A percentile compares a stretch with the other conserved stretches of the same genome.
These are phyloP conservation scores for Thermothelomyces thermophilus DNA, from an alignment of 2,329 filamentous ascomycete genomes.

Conservation along the genomic window DNA sequence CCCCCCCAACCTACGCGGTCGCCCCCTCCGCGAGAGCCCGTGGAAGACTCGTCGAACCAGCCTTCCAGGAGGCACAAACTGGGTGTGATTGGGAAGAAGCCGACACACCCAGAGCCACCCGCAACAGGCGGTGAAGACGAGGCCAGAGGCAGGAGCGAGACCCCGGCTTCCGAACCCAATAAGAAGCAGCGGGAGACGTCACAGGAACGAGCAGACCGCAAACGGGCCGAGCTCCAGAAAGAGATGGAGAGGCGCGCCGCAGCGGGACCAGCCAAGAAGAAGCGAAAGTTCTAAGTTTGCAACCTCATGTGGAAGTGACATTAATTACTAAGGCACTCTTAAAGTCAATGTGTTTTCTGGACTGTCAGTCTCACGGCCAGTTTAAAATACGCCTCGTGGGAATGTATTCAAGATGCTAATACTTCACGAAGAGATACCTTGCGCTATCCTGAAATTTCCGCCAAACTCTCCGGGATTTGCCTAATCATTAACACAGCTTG, in stretches of 20 bases:
- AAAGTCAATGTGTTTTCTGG: too few species aligned
- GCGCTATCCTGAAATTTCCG: too few species aligned
- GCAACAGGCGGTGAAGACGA: conserved; percentile 9
- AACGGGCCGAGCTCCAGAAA: conserved; percentile 44
- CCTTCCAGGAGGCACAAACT: conserved; percentile 20
- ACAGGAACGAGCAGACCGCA: conserved; percentile 42
- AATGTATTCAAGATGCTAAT: too few species aligned
- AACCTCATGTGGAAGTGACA: neutral
- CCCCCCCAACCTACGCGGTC: conserved; percentile 22
- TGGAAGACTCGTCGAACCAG: conserved; percentile 3
- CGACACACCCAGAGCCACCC: conserved; percentile 1
- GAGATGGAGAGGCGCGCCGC: conserved; percentile 45
- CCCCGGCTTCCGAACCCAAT: conserved; percentile 13
- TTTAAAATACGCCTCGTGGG: too few species aligned
- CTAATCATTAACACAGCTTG: too few species aligned
- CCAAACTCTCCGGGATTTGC: too few species aligned
- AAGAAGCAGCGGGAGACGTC: conserved; percentile 35
- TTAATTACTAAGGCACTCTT: too few species aligned
- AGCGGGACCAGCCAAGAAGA: conserved; percentile 48
- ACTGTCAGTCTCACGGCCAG: too few species aligned
- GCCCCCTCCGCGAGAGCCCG: conserved; percentile 4
- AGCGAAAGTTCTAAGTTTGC: conserved; percentile 44
- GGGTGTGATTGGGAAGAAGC: conserved; percentile 25
- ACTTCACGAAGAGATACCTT: too few species aligned
- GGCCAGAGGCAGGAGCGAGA: conserved; percentile 25